These are phyloP conservation scores for Vigna nakashimae DNA, from an alignment of 306 rosid genomes.

Conservation along the genomic window DNA sequence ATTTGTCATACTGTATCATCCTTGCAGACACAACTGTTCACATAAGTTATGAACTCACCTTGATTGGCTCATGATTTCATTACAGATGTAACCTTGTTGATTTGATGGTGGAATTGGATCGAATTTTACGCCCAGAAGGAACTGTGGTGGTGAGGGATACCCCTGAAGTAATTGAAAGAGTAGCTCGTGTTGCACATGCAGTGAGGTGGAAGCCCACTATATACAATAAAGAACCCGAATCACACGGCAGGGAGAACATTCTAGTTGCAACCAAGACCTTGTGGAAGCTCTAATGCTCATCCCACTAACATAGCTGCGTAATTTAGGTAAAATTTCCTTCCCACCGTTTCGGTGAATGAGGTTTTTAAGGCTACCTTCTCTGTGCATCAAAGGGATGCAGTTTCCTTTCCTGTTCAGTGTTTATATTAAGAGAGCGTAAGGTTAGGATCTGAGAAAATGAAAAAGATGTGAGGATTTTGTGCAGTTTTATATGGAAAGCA, in stretches of 20 bases:
- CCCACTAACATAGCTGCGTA: constrained; percentile 53
- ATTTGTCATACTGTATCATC: constrained; percentile 11
- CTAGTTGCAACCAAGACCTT: constrained; percentile 78
- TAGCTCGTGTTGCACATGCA: constrained; percentile 74
- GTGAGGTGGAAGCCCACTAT: constrained; percentile 74
- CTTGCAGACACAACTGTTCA: background rate
- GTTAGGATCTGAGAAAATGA: constrained; percentile 47
- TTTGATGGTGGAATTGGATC: constrained; percentile 92
- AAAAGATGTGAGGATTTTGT: constrained; percentile 44
- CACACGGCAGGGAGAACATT: constrained; percentile 79
- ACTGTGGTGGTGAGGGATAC: constrained; percentile 80
- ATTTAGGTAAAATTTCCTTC: constrained; percentile 53
- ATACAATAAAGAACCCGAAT: constrained; percentile 76
- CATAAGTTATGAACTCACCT: background rate
- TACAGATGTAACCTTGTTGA: constrained; percentile 91
- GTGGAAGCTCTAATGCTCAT: constrained; percentile 68
- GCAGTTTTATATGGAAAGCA: constrained; percentile 48
- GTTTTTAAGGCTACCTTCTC: constrained; percentile 49
- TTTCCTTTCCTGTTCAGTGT: constrained; percentile 54
- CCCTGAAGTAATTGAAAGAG: constrained; percentile 78
- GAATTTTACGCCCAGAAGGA: constrained; percentile 93
- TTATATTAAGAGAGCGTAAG: constrained; percentile 51
- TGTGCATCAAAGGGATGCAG: constrained; percentile 51
- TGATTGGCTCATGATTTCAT: constrained; percentile 26
- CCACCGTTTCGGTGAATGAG: constrained; percentile 22